Conservation (phyloP, 2,329 filamentous ascomycete genomes). For the Rhexocercosporidium sp. region DNA sequence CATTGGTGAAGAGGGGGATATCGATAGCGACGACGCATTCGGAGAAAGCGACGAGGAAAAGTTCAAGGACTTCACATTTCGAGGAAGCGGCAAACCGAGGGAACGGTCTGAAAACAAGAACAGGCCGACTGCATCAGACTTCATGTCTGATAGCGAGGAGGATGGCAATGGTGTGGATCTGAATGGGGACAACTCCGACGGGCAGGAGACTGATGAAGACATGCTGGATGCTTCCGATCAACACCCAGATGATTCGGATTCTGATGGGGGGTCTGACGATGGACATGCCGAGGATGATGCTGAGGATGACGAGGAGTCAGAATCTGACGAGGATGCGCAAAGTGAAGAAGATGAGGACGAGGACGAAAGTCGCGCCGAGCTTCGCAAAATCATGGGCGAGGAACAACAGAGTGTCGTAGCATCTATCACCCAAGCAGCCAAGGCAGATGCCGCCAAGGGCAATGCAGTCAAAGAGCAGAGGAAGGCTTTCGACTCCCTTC, state of each 20-base stretch:
- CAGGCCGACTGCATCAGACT: slow-evolving; percentile 60
- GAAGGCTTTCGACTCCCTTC: slow-evolving; percentile 82
- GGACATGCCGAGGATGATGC: slow-evolving; percentile 39
- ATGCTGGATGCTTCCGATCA: slow-evolving; percentile 41
- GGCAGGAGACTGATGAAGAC: slow-evolving; percentile 42
- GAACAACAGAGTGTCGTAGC: slow-evolving; percentile 70
- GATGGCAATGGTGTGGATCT: slow-evolving; percentile 40
- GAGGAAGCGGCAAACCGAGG: slow-evolving; percentile 60
- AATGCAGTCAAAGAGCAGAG: slow-evolving; percentile 85
- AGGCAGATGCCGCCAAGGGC: slow-evolving; percentile 84
- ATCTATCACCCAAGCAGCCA: slow-evolving; percentile 65
- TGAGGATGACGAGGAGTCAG: slow-evolving; percentile 39
- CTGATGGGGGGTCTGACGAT: slow-evolving; percentile 43
- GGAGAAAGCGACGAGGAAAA: slow-evolving; percentile 83
- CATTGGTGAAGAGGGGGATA: slow-evolving; percentile 60
- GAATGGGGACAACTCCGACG: slow-evolving; percentile 35
- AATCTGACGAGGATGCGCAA: slow-evolving; percentile 35
- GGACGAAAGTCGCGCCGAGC: slow-evolving; percentile 55
- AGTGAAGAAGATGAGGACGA: slow-evolving; percentile 40
- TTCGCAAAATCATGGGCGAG: slow-evolving; percentile 70
- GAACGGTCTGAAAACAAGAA: slow-evolving; percentile 42
- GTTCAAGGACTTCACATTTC: slow-evolving; percentile 74
- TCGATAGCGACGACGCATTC: slow-evolving; percentile 73
- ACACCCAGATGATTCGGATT: slow-evolving; percentile 40
- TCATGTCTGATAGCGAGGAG: slow-evolving; percentile 52